phyloP scores from a whole-genome alignment of 306 rosid genomes.

The Cucumis melo region DNA sequence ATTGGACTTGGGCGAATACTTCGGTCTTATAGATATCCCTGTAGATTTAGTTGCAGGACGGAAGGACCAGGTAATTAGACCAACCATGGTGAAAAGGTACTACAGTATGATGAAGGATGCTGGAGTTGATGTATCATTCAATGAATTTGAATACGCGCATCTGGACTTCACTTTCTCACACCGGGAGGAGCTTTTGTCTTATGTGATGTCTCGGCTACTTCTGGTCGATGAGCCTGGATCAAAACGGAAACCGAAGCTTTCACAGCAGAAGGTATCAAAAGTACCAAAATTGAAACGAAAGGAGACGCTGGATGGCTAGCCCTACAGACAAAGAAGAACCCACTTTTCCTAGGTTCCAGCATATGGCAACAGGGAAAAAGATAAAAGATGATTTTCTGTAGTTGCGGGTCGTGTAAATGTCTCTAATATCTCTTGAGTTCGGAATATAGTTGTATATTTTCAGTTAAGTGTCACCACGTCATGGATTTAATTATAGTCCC shows the following conservation, averaged over 20 bases:
- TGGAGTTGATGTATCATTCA: slow-evolving; percentile 48
- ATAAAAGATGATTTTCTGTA: neutral
- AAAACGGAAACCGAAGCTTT: neutral
- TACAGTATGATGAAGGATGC: slow-evolving; percentile 52
- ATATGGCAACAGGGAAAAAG: neutral
- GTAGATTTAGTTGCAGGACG: slow-evolving; percentile 85
- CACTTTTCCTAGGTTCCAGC: neutral
- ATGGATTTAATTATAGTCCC: neutral
- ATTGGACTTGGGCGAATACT: slow-evolving; percentile 51
- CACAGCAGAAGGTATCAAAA: neutral
- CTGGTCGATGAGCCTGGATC: slow-evolving; percentile 41
- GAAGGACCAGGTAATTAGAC: slow-evolving; percentile 74
- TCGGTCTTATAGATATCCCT: slow-evolving; percentile 54
- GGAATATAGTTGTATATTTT: neutral
- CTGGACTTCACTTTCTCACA: slow-evolving; percentile 90
- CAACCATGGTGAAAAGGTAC: slow-evolving; percentile 78
- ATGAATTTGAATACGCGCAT: slow-evolving; percentile 82
- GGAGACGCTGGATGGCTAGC: neutral
- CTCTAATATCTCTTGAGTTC: neutral
- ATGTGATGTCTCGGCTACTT: slow-evolving; percentile 66
- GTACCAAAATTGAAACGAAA: neutral
- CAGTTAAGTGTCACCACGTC: neutral
- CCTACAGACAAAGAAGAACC: neutral
- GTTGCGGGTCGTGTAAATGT: neutral
- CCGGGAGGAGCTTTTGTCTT: slow-evolving; percentile 72